These are phyloP conservation scores for Prunus fruticosa DNA, from an alignment of 306 rosid species.

Conservation along the genomic window DNA sequence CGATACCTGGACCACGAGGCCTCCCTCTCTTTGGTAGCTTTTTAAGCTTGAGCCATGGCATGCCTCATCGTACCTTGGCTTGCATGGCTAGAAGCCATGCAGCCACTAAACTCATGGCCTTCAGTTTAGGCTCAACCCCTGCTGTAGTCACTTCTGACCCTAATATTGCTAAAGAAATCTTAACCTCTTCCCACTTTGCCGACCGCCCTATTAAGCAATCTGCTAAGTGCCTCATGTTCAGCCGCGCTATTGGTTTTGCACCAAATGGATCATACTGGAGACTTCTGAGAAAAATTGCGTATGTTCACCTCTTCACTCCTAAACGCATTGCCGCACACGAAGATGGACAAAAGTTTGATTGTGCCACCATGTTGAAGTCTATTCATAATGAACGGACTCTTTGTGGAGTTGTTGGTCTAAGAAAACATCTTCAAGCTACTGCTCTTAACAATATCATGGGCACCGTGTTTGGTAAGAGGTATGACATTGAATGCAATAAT, in stretches of 20 bases:
- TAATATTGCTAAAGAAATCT: constrained; percentile 34
- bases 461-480: constrained; percentile 43
- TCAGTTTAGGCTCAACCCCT: constrained; percentile 49
- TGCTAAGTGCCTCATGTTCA: constrained; percentile 43
- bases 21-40: constrained; percentile 41
- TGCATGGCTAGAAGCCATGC: constrained; percentile 30
- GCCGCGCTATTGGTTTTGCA: constrained; percentile 57
- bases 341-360: constrained; percentile 28
- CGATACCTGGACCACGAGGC: constrained; percentile 51
- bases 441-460: constrained; percentile 47
- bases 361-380: constrained; percentile 27
- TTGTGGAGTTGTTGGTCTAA: not conserved
- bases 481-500: not conserved
- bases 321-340: constrained; percentile 43
- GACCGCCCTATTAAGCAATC: constrained; percentile 50
- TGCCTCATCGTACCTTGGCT: constrained; percentile 46
- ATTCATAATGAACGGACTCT: constrained; percentile 22
- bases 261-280: constrained; percentile 55
- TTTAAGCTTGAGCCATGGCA: constrained; percentile 29
- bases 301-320: constrained; percentile 47
- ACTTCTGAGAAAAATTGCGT: constrained; percentile 39
- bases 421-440: constrained; percentile 39
- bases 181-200: constrained; percentile 44
- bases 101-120: constrained; percentile 42
- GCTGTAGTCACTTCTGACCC: constrained; percentile 44